A percentile compares a stretch with the other conserved stretches of the same genome.
phyloP scores from a whole-genome alignment of 1,284 basidiomycete genomes.

The Boletellus sp. region DNA sequence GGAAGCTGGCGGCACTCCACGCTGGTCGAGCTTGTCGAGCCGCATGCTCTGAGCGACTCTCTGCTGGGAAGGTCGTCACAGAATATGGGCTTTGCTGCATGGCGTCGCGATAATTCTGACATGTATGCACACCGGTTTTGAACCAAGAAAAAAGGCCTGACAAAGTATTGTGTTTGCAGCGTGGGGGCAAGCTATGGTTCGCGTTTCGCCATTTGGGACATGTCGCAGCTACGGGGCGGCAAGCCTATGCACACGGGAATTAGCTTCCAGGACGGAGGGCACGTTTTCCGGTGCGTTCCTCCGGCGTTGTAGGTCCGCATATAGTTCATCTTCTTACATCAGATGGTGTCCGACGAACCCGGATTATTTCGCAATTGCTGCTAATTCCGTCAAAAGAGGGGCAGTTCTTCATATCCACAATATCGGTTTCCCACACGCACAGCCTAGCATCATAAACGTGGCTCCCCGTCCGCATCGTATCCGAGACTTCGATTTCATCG shows the following conservation, averaged over 20 bases:
- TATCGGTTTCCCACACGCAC: conserved; percentile 55
- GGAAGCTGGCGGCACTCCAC: conserved; percentile 57
- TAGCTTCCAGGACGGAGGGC: conserved; percentile 62
- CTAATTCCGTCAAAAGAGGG: conserved; percentile 53
- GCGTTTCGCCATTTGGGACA: conserved; percentile 71
- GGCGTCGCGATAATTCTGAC: conserved; percentile 64
- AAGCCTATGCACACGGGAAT: conserved; percentile 58
- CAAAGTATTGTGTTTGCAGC: conserved; percentile 36
- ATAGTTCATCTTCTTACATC: conserved; percentile 10
- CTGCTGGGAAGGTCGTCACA: conserved; percentile 44
- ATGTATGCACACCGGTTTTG: conserved; percentile 49
- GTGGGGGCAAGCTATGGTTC: conserved; percentile 70
- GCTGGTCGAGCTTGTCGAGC: conserved; percentile 68
- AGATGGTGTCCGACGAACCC: conserved; percentile 76
- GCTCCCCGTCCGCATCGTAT: conserved; percentile 59
- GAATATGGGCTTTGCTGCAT: conserved; percentile 59
- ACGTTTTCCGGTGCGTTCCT: conserved; percentile 57
- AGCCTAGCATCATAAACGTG: conserved; percentile 56
- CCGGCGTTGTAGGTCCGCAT: not conserved
- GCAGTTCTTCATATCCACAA: conserved; percentile 69
- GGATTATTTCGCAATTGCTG: conserved; percentile 71
- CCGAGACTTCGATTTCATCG: conserved; percentile 73
- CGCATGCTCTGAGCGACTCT: conserved; percentile 53
- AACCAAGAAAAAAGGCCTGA: not conserved
- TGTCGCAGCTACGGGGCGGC: conserved; percentile 64